Evolutionary conservation across 192 early-diverging fungal species (phyloP), one percentile per base, ranked within the genome.

Genomic region (Coemansia aciculifera): DNA sequence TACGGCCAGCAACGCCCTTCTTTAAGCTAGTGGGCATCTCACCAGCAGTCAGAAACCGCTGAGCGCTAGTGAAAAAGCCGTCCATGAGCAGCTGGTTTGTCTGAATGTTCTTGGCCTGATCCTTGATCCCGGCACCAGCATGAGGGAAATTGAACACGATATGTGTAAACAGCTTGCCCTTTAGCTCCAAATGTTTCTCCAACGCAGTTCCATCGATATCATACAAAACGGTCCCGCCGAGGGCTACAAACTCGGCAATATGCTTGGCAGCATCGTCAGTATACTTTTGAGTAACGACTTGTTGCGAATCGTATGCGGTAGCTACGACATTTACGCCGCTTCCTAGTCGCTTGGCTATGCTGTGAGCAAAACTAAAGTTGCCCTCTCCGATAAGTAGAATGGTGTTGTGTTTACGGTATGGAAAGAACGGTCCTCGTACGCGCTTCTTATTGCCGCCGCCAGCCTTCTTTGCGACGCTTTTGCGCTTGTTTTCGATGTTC

Each of bases 111-210:
- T 92, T 85, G 52, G 87, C 84, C 83, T 94, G 88, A 74, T 99
- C 95, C 77, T 98, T 99, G 67, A 97, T 94, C 11, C 97, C 96
- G 19, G 86, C 63, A 31, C 95, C 95, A 8, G 89, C 89, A 71
- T 99, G 97, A 37, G 97, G 97, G 75, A 99, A 99, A 74, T 97
- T 96, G 74, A 99, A 98, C 13, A 96, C 87, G 38, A 98, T 93
- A 66, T 90, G 91, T 43, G 87, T 83, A 69, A 95, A 98, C 38
- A 68, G 44, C 57, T 82, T 78, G 21, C 71, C 72, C 29, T 75
- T 85, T n/a, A 96, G 77, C 37, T 69, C 73, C 66, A 87, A 85
- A 66, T 68, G 76, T 38, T 79, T 88, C 2, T 77, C 75, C 48
- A 98, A 59, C 24, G 85, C 70, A 0, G 93, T 94, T 1, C 85